Conservation (phyloP, 305 asterid genomes). For the Solanum chacoense region DNA sequence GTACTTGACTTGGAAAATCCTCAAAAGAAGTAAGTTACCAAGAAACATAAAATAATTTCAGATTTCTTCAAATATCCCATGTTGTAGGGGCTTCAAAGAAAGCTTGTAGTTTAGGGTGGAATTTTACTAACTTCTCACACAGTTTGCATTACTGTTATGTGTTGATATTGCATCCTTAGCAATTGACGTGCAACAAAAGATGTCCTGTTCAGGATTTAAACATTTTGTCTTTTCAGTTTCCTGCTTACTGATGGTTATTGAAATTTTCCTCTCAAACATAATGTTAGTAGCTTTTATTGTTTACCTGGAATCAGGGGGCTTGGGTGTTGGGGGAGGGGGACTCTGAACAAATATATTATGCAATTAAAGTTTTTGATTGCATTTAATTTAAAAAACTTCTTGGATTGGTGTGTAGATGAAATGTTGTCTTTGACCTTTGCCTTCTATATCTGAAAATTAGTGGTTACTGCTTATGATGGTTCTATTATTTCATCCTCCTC, state of each 20-base stretch:
- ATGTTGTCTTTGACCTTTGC: background rate
- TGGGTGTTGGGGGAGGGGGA: background rate
- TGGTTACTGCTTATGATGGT: background rate
- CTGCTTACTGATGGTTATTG: background rate
- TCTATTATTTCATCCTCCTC: background rate
- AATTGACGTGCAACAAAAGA: background rate
- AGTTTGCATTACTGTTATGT: background rate
- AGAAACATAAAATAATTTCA: background rate
- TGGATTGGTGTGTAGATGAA: background rate
- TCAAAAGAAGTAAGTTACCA: constrained; percentile 75
- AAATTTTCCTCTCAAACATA: background rate
- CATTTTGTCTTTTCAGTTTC: background rate
- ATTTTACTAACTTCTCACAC: background rate
- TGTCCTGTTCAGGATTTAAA: background rate
- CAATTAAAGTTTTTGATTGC: background rate
- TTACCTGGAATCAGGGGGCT: background rate
- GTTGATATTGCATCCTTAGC: background rate
- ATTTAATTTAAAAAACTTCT: background rate
- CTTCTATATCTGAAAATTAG: background rate
- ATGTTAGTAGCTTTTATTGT: background rate
- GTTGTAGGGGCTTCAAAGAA: background rate
- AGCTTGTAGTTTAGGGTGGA: background rate
- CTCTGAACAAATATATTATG: background rate
- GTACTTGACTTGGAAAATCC: constrained; percentile 85
- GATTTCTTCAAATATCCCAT: background rate